Evolutionary conservation across 2,329 filamentous ascomycete genomes (phyloP).

Genomic region (Colletotrichum lupini): DNA sequence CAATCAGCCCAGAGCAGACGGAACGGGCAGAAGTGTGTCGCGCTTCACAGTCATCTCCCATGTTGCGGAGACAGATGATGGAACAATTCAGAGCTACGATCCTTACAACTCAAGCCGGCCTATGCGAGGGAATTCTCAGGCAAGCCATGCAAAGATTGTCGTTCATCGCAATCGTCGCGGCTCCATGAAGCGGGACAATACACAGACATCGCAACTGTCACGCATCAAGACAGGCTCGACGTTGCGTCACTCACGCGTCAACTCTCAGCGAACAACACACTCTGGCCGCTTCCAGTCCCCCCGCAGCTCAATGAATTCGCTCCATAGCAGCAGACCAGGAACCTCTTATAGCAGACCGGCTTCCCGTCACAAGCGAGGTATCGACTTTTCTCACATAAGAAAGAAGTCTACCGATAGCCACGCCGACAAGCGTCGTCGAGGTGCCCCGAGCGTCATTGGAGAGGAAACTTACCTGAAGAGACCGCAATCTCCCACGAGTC

Average conservation of each 20-base stretch:
- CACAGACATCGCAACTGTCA: constrained; percentile 46
- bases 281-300: constrained; percentile 46
- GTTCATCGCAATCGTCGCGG: constrained; percentile 65
- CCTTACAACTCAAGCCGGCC: constrained; percentile 78
- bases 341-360: constrained; percentile 54
- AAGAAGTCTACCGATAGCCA: constrained; percentile 44
- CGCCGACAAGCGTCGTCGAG: constrained; percentile 26
- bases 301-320: constrained; percentile 59
- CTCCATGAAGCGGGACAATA: constrained; percentile 42
- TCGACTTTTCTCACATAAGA: constrained; percentile 65
- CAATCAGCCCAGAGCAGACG: constrained; percentile 55
- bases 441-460: background rate
- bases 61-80: constrained; percentile 61
- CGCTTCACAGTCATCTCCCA: constrained; percentile 75
- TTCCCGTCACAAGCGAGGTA: constrained; percentile 61
- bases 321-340: constrained; percentile 58
- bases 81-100: constrained; percentile 77
- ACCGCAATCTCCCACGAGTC: constrained; percentile 5
- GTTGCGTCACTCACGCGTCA: constrained; percentile 39
- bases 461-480: background rate
- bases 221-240: constrained; percentile 50
- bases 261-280: constrained; percentile 46
- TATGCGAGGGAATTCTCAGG: constrained; percentile 56
- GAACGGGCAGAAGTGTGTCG: constrained; percentile 65
- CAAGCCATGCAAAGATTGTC: constrained; percentile 74